Evolutionary conservation across 768 basidiomycete genomes (phyloP).

Genomic region (Mycena galopus): DNA sequence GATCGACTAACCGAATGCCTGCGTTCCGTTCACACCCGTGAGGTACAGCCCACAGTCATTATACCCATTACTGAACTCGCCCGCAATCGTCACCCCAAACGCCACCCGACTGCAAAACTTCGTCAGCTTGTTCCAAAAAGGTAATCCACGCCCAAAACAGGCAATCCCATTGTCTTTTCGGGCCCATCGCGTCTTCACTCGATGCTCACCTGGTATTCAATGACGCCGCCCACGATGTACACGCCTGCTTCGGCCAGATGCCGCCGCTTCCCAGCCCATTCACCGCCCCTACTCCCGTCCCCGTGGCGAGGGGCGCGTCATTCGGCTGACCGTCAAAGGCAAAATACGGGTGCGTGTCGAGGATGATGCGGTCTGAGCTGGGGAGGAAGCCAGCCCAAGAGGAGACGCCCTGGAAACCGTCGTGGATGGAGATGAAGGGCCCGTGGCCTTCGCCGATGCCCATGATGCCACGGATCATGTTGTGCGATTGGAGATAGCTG

Average conservation of each 20-base stretch:
- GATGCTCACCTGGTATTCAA: conserved; percentile 51
- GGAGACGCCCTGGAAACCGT: conserved; percentile 59
- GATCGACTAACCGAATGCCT: too few species aligned
- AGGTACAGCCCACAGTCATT: conserved; percentile 1
- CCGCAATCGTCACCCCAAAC: conserved; percentile 1
- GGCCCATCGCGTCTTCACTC: too few species aligned
- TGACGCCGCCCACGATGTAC: conserved; percentile 60
- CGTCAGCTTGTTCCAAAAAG: too few species aligned
- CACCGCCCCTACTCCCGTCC: neutral
- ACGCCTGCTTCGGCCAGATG: conserved; percentile 53
- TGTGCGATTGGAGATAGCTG: conserved; percentile 60
- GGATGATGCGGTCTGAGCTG: conserved; percentile 8
- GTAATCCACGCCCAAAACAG: too few species aligned
- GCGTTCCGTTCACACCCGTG: too few species aligned
- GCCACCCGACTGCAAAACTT: neutral
- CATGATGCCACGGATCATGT: conserved; percentile 70
- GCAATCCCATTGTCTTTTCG: too few species aligned
- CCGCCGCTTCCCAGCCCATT: conserved; percentile 41
- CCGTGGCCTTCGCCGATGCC: conserved; percentile 63
- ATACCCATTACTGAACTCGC: conserved; percentile 1
- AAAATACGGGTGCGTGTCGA: conserved; percentile 7
- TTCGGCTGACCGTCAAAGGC: conserved; percentile 43
- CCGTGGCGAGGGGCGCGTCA: conserved; percentile 40
- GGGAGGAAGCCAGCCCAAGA: conserved; percentile 51
- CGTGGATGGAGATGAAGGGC: conserved; percentile 63